These are phyloP conservation scores for Fraxinus cuspidata DNA, from an alignment of 257 asterid species.

Conservation along the genomic window DNA sequence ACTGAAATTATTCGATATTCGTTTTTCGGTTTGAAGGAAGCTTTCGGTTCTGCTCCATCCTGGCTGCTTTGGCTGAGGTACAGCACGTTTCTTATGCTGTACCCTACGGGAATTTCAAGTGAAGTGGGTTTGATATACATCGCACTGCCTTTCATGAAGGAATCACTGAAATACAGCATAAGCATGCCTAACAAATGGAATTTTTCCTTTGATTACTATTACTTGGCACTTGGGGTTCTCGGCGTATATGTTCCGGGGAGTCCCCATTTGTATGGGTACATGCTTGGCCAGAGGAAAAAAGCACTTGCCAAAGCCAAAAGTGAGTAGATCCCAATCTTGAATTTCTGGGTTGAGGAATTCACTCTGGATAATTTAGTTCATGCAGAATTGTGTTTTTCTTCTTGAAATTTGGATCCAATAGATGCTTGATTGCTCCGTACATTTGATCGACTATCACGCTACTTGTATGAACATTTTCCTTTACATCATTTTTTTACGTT, in stretches of 20 bases:
- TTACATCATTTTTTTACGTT: too few species aligned
- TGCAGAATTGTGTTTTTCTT: background rate
- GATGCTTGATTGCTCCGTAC: background rate
- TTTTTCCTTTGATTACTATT: slow-evolving; percentile 77
- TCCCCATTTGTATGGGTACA: slow-evolving; percentile 80
- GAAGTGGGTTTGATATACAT: slow-evolving; percentile 81
- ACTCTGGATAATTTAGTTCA: background rate
- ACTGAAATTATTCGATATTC: slow-evolving; percentile 84
- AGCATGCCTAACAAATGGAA: slow-evolving; percentile 87
- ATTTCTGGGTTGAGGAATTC: background rate
- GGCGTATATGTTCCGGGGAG: slow-evolving; percentile 79
- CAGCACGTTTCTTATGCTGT: slow-evolving; percentile 77
- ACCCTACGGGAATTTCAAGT: slow-evolving; percentile 85
- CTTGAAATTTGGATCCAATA: background rate
- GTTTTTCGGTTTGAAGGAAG: slow-evolving; percentile 85
- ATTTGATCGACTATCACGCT: too few species aligned
- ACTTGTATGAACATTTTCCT: too few species aligned
- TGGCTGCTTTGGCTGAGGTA: slow-evolving; percentile 96
- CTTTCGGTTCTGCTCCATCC: slow-evolving; percentile 72
- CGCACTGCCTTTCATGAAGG: slow-evolving; percentile 73
- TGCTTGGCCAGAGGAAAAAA: slow-evolving; percentile 88
- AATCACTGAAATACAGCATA: slow-evolving; percentile 57
- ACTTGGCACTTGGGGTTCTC: slow-evolving; percentile 50
- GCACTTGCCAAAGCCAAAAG: slow-evolving; percentile 72
- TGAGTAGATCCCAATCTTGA: slow-evolving; percentile 34